phyloP scores from a whole-genome alignment of 805 yeast genomes.

The Metschnikowia hibisci region DNA sequence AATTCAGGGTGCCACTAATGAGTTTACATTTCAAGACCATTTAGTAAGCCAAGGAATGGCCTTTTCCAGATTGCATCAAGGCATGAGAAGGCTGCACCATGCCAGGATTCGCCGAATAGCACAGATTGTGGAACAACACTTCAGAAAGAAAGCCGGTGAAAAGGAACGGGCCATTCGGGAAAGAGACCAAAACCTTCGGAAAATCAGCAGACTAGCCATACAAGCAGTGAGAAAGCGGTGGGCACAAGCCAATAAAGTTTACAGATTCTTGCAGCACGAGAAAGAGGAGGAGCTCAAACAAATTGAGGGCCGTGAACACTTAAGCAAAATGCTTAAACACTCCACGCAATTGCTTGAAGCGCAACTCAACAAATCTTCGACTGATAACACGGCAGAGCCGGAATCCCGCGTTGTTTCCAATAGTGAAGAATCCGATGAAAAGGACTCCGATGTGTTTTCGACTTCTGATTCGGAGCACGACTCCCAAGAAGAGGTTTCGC shows the following conservation, averaged over 20 bases:
- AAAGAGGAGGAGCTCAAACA: conserved; percentile 78
- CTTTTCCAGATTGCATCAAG: conserved; percentile 66
- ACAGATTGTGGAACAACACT: conserved; percentile 79
- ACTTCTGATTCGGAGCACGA: conserved; percentile 21
- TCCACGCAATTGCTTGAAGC: conserved; percentile 88
- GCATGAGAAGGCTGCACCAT: conserved; percentile 58
- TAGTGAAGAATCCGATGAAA: conserved; percentile 20
- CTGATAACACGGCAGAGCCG: conserved; percentile 25
- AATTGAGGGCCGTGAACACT: conserved; percentile 78
- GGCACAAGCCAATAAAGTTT: conserved; percentile 84
- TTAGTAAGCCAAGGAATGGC: conserved; percentile 70
- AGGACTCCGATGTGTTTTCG: conserved; percentile 19
- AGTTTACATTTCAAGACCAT: conserved; percentile 64
- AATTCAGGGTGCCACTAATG: conserved; percentile 39
- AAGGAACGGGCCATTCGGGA: conserved; percentile 77
- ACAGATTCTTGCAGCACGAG: conserved; percentile 64
- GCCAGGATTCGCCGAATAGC: conserved; percentile 53
- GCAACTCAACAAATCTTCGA: conserved; percentile 48
- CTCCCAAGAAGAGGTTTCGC: conserved; percentile 17
- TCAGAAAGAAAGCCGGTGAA: conserved; percentile 81
- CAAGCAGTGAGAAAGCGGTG: conserved; percentile 87
- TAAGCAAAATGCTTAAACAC: conserved; percentile 83
- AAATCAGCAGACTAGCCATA: conserved; percentile 75
- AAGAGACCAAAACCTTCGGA: conserved; percentile 63
- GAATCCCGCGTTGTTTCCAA: conserved; percentile 18